Evolutionary conservation across 352 stramenopile species (phyloP).

Genomic region (Pythium utonaiense): DNA sequence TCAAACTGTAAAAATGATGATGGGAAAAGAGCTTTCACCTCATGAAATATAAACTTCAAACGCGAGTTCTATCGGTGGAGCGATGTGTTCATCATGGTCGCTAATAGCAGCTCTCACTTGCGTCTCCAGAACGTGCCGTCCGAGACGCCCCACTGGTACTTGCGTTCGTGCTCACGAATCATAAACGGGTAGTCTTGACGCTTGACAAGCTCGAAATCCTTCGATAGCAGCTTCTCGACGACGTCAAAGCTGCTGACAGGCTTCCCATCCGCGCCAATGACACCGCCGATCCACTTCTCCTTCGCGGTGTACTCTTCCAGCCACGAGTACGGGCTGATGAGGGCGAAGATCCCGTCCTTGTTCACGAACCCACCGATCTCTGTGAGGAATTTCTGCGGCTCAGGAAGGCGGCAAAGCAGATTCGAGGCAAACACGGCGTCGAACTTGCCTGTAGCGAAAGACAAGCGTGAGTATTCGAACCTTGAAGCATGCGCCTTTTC

Average conservation of each 20-base stretch:
- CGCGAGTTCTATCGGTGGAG: background rate
- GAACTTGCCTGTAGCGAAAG: slow-evolving; percentile 84
- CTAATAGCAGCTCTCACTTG: slow-evolving; percentile 29
- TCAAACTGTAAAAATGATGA: slow-evolving; percentile 29
- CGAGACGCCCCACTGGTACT: slow-evolving; percentile 91
- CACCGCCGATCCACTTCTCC: slow-evolving; percentile 83
- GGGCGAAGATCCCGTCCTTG: slow-evolving; percentile 89
- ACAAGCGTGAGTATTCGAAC: background rate
- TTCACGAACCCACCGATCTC: slow-evolving; percentile 86
- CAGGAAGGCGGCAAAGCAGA: slow-evolving; percentile 93
- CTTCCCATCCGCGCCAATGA: slow-evolving; percentile 35
- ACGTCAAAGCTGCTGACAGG: slow-evolving; percentile 66
- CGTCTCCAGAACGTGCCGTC: slow-evolving; percentile 85
- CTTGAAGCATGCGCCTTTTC: too few relatives aligned
- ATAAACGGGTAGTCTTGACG: slow-evolving; percentile 87
- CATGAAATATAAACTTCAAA: background rate
- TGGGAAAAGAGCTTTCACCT: slow-evolving; percentile 13
- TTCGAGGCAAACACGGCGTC: slow-evolving; percentile 95
- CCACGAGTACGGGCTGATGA: slow-evolving; percentile 97
- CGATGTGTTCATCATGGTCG: too few relatives aligned
- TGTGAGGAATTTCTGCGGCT: slow-evolving; percentile 89
- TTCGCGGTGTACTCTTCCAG: slow-evolving; percentile 95
- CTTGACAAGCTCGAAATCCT: slow-evolving; percentile 78
- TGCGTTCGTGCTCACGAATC: slow-evolving; percentile 90
- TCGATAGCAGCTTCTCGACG: slow-evolving; percentile 48